These are phyloP conservation scores for Amanita subjunquillea DNA, from an alignment of 768 basidiomycete genomes.

Conservation along the genomic window DNA sequence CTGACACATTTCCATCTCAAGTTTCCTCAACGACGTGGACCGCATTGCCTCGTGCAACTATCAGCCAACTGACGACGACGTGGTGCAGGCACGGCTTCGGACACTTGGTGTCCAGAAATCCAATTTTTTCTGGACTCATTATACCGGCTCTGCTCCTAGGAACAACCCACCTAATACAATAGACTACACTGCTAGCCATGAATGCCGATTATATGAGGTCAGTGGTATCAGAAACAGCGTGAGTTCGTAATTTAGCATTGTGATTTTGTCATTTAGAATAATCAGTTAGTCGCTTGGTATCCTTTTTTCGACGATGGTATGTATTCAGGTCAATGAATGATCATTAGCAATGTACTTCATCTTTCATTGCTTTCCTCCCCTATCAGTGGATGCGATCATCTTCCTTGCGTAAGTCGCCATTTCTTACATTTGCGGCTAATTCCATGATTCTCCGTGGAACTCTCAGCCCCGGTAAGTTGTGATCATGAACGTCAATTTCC, in stretches of 20 bases:
- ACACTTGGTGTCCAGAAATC: slow-evolving; percentile 77
- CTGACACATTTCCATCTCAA: slow-evolving; percentile 15
- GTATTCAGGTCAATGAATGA: slow-evolving; percentile 7
- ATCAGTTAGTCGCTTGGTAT: slow-evolving; percentile 65
- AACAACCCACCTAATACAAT: neutral
- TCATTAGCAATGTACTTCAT: slow-evolving; percentile 2
- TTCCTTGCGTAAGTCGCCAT: slow-evolving; percentile 51
- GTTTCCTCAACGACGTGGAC: slow-evolving; percentile 61
- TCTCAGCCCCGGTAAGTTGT: slow-evolving; percentile 29
- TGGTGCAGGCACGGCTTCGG: slow-evolving; percentile 68
- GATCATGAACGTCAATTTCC: neutral
- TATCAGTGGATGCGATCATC: slow-evolving; percentile 65
- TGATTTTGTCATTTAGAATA: neutral
- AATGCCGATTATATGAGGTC: slow-evolving; percentile 79
- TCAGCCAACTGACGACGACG: slow-evolving; percentile 65
- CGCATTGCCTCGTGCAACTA: slow-evolving; percentile 54
- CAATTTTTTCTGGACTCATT: slow-evolving; percentile 51
- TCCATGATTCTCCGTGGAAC: slow-evolving; percentile 1
- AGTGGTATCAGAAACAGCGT: slow-evolving; percentile 69
- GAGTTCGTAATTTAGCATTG: slow-evolving; percentile 13
- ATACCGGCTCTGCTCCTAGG: slow-evolving; percentile 23
- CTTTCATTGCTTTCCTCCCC: slow-evolving; percentile 1
- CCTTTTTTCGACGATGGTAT: slow-evolving; percentile 70
- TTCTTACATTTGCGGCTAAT: neutral
- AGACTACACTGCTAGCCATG: slow-evolving; percentile 52